These are phyloP conservation scores for Curvularia sp. DNA, from an alignment of 2,329 filamentous ascomycete species.

Conservation along the genomic window DNA sequence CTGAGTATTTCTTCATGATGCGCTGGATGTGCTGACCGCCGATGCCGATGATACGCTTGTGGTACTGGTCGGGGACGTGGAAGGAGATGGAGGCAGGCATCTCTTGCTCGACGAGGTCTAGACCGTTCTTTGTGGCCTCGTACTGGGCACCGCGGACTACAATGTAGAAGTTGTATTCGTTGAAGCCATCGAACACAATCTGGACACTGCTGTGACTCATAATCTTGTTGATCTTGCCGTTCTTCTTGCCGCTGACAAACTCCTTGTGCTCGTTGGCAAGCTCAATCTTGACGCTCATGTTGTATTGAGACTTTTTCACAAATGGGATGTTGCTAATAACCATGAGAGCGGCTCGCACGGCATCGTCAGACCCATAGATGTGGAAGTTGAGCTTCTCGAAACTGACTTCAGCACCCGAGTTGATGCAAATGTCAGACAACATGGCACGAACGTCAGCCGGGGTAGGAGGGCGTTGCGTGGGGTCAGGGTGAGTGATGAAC, in stretches of 20 bases:
- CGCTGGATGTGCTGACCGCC: slow-evolving; percentile 98
- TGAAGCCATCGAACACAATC: slow-evolving; percentile 98
- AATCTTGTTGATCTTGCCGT: slow-evolving; percentile 99
- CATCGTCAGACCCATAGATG: slow-evolving; percentile 93
- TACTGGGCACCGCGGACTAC: slow-evolving; percentile 93
- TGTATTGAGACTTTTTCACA: slow-evolving; percentile 83
- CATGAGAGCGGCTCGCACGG: slow-evolving; percentile 92
- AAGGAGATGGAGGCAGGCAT: slow-evolving; percentile 99
- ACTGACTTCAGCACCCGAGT: slow-evolving; percentile 91
- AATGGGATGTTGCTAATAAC: slow-evolving; percentile 93
- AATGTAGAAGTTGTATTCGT: slow-evolving; percentile 99
- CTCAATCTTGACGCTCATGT: slow-evolving; percentile 97
- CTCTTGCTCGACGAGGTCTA: slow-evolving; percentile 94
- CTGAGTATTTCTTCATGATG: slow-evolving; percentile 99
- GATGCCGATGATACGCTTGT: slow-evolving; percentile 99
- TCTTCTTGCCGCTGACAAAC: slow-evolving; percentile 99
- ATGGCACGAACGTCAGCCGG: slow-evolving; percentile 81
- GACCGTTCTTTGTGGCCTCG: slow-evolving; percentile 90
- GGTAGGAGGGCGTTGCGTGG: slow-evolving; percentile 66
- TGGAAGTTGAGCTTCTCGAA: slow-evolving; percentile 95
- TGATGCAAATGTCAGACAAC: slow-evolving; percentile 93
- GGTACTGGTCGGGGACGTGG: slow-evolving; percentile 98
- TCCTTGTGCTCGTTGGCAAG: slow-evolving; percentile 99
- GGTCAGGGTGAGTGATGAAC: slow-evolving; percentile 85
- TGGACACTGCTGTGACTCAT: slow-evolving; percentile 99